phyloP scores from a whole-genome alignment of 108 stramenopile genomes.

The Cyclotella distinguenda region DNA sequence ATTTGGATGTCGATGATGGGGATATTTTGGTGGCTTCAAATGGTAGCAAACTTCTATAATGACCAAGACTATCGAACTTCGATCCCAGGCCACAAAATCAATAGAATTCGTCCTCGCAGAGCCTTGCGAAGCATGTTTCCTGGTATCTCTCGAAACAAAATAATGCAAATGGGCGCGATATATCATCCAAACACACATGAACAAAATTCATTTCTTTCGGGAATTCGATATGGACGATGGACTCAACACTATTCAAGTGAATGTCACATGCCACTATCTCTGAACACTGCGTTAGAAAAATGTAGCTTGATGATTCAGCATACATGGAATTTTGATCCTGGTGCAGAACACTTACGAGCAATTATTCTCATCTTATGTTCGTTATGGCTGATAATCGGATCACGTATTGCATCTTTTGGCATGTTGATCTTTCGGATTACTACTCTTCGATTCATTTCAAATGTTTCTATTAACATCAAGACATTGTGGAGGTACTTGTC shows the following conservation, averaged over 20 bases:
- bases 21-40: too few species aligned
- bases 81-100: neutral
- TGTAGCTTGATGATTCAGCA: neutral
- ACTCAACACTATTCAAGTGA: neutral
- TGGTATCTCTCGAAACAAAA: neutral
- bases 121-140: neutral
- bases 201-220: neutral
- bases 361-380: too few species aligned
- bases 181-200: neutral
- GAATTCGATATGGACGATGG: neutral
- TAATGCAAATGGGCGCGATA: neutral
- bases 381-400: too few species aligned
- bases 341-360: too few species aligned
- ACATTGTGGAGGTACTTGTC: too few species aligned
- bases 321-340: too few species aligned
- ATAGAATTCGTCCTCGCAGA: neutral
- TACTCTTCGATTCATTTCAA: too few species aligned
- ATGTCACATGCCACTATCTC: neutral
- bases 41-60: neutral
- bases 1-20: too few species aligned
- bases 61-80: neutral
- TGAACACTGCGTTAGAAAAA: neutral
- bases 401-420: too few species aligned
- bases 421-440: too few species aligned
- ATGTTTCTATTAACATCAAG: too few species aligned